phyloP scores from a whole-genome alignment of 2,329 filamentous ascomycete genomes.

The Calonectria pauciramosa region DNA sequence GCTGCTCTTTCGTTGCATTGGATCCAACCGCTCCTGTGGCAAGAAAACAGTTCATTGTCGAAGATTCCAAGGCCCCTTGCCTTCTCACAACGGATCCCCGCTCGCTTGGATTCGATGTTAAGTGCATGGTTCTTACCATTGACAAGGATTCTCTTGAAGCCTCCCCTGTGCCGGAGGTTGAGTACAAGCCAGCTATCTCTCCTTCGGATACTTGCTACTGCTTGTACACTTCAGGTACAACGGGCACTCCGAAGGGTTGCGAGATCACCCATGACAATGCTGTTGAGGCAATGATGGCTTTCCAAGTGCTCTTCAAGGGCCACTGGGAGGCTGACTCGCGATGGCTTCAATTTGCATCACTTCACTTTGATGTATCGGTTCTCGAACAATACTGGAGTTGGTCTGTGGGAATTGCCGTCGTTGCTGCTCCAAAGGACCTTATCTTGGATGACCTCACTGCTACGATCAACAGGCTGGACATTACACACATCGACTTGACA shows the following conservation, averaged over 20 bases:
- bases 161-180: conserved; percentile 26
- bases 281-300: conserved; percentile 90
- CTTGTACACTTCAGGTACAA: conserved; percentile 90
- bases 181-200: conserved; percentile 39
- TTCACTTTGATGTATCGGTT: conserved; percentile 95
- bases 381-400: conserved; percentile 97
- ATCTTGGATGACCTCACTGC: conserved; percentile 86
- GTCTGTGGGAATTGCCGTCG: conserved; percentile 89
- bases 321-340: conserved; percentile 82
- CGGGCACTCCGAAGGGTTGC: conserved; percentile 88
- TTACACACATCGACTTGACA: conserved; percentile 93
- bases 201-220: conserved; percentile 79
- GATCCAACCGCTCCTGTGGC: conserved; percentile 80
- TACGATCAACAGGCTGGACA: conserved; percentile 77
- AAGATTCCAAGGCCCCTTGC: conserved; percentile 77
- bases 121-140: conserved; percentile 51
- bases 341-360: conserved; percentile 94
- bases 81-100: conserved; percentile 67
- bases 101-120: conserved; percentile 50
- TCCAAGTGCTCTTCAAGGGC: conserved; percentile 80
- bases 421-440: conserved; percentile 85
- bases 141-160: conserved; percentile 48
- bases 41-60: conserved; percentile 82
- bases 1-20: conserved; percentile 84
- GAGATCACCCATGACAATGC: conserved; percentile 90